A percentile compares a stretch with the other conserved stretches of the same genome.
phyloP scores from a whole-genome alignment of 805 yeast species.

The Priceomyces melissophilus region DNA sequence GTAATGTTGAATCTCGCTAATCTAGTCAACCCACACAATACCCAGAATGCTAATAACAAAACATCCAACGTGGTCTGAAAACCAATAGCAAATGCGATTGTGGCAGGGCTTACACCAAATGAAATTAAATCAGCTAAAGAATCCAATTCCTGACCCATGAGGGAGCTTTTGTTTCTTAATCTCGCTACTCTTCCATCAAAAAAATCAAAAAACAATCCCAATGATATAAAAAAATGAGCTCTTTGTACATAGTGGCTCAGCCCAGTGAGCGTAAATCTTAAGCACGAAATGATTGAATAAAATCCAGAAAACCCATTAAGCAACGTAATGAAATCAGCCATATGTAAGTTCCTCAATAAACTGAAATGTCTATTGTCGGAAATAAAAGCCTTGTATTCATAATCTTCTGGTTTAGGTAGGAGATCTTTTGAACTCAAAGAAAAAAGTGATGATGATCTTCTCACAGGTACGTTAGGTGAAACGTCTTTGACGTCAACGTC shows the following conservation, averaged over 20 bases:
- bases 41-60: constrained; percentile 73
- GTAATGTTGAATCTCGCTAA: constrained; percentile 95
- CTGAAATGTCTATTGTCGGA: constrained; percentile 83
- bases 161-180: constrained; percentile 82
- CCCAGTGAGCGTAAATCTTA: constrained; percentile 72
- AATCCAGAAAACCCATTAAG: constrained; percentile 93
- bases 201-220: constrained; percentile 93
- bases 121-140: constrained; percentile 93
- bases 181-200: constrained; percentile 97
- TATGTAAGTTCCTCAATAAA: constrained; percentile 79
- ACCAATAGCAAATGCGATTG: constrained; percentile 89
- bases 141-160: constrained; percentile 97
- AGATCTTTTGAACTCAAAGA: constrained; percentile 51
- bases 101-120: constrained; percentile 94
- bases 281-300: constrained; percentile 81
- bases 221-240: constrained; percentile 83
- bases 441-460: constrained; percentile 53
- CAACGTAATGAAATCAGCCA: constrained; percentile 95
- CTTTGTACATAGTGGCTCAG: constrained; percentile 71
- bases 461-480: constrained; percentile 20
- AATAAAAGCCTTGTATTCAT: constrained; percentile 75
- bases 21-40: constrained; percentile 88
- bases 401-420: constrained; percentile 72
- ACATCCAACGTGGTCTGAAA: constrained; percentile 81
- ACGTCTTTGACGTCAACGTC: constrained; percentile 21